Percentiles rank a stretch among this genome's conserved stretches.
phyloP scores from a whole-genome alignment of 352 stramenopile genomes.

The Phytophthora meadii region DNA sequence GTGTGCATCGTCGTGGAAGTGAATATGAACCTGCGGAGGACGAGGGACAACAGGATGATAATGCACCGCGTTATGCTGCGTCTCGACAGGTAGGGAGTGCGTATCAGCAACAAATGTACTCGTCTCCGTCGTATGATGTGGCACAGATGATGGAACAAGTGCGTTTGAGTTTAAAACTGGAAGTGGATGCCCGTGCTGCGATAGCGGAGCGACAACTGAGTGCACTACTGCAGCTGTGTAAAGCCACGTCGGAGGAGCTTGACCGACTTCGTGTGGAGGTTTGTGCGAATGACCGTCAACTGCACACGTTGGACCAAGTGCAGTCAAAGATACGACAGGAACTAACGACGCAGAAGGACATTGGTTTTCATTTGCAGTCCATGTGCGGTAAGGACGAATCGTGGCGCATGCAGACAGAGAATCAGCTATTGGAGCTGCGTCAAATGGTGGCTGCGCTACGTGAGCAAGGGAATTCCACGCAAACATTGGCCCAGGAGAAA shows the following conservation, averaged over 20 bases:
- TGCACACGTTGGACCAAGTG: constrained; percentile 80
- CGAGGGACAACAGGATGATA: constrained; percentile 32
- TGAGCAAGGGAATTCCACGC: constrained; percentile 72
- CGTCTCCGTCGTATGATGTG: constrained; percentile 78
- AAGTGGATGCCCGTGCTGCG: constrained; percentile 78
- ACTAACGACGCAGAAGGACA: constrained; percentile 84
- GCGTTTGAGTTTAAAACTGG: constrained; percentile 80
- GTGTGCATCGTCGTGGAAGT: constrained; percentile 21
- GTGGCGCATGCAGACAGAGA: constrained; percentile 86
- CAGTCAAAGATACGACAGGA: constrained; percentile 82
- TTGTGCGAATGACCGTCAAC: constrained; percentile 71
- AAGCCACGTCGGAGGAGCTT: constrained; percentile 75
- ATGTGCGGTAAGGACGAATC: constrained; percentile 88
- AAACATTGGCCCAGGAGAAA: constrained; percentile 75
- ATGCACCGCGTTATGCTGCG: constrained; percentile 9
- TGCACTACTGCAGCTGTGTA: constrained; percentile 74
- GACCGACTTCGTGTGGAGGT: constrained; percentile 76
- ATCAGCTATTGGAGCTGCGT: constrained; percentile 78
- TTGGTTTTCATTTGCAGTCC: constrained; percentile 80
- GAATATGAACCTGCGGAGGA: constrained; percentile 23
- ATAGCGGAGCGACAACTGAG: constrained; percentile 85
- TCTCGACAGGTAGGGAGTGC: constrained; percentile 7
- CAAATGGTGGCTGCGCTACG: constrained; percentile 75
- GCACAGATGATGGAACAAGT: constrained; percentile 89
- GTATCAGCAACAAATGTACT: constrained; percentile 56